Evolutionary conservation across 352 stramenopile genomes (phyloP).

Genomic region (Phytophthora boehmeriae): DNA sequence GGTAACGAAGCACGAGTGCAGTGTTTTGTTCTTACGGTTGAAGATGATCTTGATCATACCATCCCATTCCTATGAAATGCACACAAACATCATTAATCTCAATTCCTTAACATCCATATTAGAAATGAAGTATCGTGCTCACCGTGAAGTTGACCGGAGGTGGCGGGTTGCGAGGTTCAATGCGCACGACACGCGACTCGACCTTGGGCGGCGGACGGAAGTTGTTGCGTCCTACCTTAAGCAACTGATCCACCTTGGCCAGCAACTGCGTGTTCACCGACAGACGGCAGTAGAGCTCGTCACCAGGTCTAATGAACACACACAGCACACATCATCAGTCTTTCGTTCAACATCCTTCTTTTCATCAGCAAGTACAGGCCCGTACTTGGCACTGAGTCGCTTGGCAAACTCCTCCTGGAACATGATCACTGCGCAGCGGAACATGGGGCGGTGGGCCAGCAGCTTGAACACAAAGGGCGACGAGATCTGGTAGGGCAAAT

Average conservation of each 20-base stretch:
- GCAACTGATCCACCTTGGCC: conserved; percentile 97
- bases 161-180: conserved; percentile 98
- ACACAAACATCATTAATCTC: conserved; percentile 12
- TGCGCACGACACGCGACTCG: conserved; percentile 96
- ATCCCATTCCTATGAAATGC: conserved; percentile 94
- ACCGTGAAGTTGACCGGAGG: conserved; percentile 98
- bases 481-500: conserved; percentile 99
- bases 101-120: background rate
- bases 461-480: conserved; percentile 99
- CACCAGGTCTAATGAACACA: conserved; percentile 83
- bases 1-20: conserved; percentile 96
- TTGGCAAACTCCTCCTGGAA: conserved; percentile 99
- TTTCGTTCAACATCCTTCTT: background rate
- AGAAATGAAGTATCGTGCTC: background rate
- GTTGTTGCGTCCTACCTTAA: conserved; percentile 99
- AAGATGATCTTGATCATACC: conserved; percentile 99
- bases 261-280: conserved; percentile 99
- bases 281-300: conserved; percentile 98
- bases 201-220: conserved; percentile 98
- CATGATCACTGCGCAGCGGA: conserved; percentile 99
- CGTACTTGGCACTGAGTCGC: conserved; percentile 94
- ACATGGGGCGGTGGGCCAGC: conserved; percentile 97
- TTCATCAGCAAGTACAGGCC: background rate
- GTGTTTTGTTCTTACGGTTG: conserved; percentile 99
- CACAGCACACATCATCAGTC: conserved; percentile 8